phyloP scores from a whole-genome alignment of 1,284 basidiomycete species.

The Ustilago curta region DNA sequence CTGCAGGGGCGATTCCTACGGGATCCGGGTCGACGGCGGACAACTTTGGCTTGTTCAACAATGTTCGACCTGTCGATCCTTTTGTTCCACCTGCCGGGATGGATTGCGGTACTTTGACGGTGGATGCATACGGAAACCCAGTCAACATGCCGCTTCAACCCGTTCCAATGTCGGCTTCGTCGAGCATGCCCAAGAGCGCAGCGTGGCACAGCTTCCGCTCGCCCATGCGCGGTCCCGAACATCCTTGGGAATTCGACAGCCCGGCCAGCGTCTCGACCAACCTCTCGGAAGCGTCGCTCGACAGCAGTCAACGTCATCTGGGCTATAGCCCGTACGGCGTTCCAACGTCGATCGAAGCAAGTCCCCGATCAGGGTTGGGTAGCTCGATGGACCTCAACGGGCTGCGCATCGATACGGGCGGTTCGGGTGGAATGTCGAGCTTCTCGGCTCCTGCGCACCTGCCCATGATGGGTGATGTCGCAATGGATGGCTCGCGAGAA shows the following conservation, averaged over 20 bases:
- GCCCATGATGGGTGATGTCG: constrained; percentile 9
- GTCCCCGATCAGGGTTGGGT: constrained; percentile 32
- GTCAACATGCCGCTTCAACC: constrained; percentile 30
- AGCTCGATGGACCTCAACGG: constrained; percentile 37
- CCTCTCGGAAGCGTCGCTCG: constrained; percentile 42
- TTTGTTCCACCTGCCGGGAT: constrained; percentile 2
- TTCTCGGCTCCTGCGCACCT: neutral
- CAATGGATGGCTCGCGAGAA: constrained; percentile 5
- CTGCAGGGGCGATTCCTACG: constrained; percentile 26
- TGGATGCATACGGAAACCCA: constrained; percentile 19
- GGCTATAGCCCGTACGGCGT: constrained; percentile 39
- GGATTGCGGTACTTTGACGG: constrained; percentile 9
- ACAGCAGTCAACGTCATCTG: constrained; percentile 27
- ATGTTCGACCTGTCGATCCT: constrained; percentile 3
- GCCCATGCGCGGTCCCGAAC: constrained; percentile 17
- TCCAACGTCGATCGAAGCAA: constrained; percentile 33
- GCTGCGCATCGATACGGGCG: constrained; percentile 36
- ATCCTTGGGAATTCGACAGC: constrained; percentile 44
- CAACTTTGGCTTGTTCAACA: constrained; percentile 38
- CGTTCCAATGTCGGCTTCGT: constrained; percentile 8
- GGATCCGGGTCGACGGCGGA: constrained; percentile 33
- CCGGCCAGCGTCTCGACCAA: constrained; percentile 41
- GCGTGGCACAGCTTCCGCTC: constrained; percentile 38
- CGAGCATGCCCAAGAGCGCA: constrained; percentile 16
- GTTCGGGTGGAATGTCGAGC: constrained; percentile 14